Percentiles rank a stretch among this genome's conserved stretches.
Conservation (phyloP, 2,329 filamentous ascomycete genomes). For the Colletotrichum godetiae region DNA sequence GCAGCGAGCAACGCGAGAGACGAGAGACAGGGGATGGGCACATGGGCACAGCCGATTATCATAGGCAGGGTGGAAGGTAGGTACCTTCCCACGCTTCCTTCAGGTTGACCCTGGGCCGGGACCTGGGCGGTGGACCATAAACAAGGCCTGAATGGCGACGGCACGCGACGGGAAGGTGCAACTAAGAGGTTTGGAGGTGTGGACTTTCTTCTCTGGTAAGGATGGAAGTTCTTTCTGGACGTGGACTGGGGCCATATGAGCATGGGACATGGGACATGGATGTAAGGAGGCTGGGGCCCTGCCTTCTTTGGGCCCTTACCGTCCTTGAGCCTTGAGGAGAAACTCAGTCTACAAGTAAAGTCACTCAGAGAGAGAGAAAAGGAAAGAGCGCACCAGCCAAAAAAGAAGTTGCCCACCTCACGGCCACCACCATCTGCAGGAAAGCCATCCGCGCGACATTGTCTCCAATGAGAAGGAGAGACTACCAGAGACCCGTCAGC, state of each 20-base stretch:
- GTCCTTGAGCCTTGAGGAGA: neutral
- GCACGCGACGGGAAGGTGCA: constrained; percentile 26
- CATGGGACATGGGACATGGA: neutral
- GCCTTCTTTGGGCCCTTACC: constrained; percentile 3
- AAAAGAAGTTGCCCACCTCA: neutral
- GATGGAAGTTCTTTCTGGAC: constrained; percentile 16
- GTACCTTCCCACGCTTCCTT: neutral
- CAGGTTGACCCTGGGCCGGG: constrained; percentile 15
- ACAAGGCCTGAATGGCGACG: constrained; percentile 22
- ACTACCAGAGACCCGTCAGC: constrained; percentile 5
- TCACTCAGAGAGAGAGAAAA: neutral
- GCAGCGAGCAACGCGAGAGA: constrained; percentile 1
- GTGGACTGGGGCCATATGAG: neutral
- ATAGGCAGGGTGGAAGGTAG: constrained; percentile 4
- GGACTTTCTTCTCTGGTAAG: constrained; percentile 20
- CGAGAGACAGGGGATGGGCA: constrained; percentile 19
- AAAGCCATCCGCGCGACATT: constrained; percentile 22
- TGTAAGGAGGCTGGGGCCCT: constrained; percentile 7
- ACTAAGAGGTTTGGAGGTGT: constrained; percentile 11
- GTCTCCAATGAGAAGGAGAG: constrained; percentile 7
- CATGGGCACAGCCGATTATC: constrained; percentile 33
- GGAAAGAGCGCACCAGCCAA: neutral
- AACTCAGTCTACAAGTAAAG: no score
- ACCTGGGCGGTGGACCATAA: constrained; percentile 16
- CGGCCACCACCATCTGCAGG: neutral